These are phyloP conservation scores for Diaporthe sp. DNA, from an alignment of 2,329 filamentous ascomycete species.

Conservation along the genomic window DNA sequence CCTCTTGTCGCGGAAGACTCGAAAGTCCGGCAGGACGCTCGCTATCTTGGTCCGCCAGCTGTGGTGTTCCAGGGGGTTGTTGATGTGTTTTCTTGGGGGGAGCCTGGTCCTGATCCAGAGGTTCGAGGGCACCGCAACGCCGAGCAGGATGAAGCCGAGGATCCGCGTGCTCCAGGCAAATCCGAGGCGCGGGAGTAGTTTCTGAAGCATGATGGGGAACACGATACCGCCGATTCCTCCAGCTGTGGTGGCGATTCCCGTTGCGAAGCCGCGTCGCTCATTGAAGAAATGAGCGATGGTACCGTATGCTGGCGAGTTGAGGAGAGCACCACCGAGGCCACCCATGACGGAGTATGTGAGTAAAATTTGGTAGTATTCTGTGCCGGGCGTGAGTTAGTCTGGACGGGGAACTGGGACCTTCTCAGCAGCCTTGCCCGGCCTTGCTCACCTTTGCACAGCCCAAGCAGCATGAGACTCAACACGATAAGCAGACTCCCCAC, in stretches of 20 bases:
- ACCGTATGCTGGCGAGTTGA: slow-evolving; percentile 83
- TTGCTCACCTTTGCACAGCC: slow-evolving; percentile 71
- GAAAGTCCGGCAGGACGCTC: slow-evolving; percentile 69
- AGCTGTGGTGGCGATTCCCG: slow-evolving; percentile 84
- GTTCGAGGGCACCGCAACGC: slow-evolving; percentile 61
- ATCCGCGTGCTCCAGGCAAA: slow-evolving; percentile 66
- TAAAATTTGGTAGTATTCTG: slow-evolving; percentile 84
- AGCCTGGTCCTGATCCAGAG: slow-evolving; percentile 68
- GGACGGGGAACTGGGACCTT: neutral
- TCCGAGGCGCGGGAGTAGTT: slow-evolving; percentile 61
- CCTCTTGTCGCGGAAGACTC: slow-evolving; percentile 71
- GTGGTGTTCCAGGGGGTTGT: slow-evolving; percentile 38
- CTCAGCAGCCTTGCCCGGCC: neutral
- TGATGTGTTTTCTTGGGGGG: slow-evolving; percentile 55
- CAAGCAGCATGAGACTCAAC: slow-evolving; percentile 75
- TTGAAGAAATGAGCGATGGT: slow-evolving; percentile 86
- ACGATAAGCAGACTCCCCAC: slow-evolving; percentile 74
- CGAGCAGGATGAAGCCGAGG: slow-evolving; percentile 64
- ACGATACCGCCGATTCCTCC: slow-evolving; percentile 78
- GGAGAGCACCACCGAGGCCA: slow-evolving; percentile 79
- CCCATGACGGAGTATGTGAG: slow-evolving; percentile 81
- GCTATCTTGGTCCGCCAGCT: slow-evolving; percentile 38
- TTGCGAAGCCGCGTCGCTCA: slow-evolving; percentile 79
- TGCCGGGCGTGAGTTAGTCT: slow-evolving; percentile 33
- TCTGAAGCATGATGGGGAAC: slow-evolving; percentile 66